Base-by-base conservation (phyloP, 768 basidiomycete genomes). In the Panellus pusillus region DNA sequence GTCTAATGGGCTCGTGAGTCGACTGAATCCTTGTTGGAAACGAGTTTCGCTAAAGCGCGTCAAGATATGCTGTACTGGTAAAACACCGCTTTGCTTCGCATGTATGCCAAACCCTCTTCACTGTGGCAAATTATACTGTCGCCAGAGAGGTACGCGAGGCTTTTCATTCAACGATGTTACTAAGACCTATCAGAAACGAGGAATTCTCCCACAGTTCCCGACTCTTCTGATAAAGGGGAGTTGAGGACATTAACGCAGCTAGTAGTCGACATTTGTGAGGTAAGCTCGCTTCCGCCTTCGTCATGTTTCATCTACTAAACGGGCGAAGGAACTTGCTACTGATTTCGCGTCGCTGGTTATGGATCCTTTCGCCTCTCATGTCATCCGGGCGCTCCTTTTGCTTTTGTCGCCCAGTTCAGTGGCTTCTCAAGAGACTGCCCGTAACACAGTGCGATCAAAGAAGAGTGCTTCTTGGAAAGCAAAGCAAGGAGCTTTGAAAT, bases 81-180 rank as follows among this genome's bases (percentile, higher is more conserved):
- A 83, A 78, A 64, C 89, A 98, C 64, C 82, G 94, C 27, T 98
- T 97, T 74, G 93, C 89, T 14, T 96, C 94, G 20, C 95, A 98
- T 81, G 95, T 97, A 7, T 89, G 89, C 62, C 93, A 98, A 68
- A 98, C 93, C 1, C 72, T 97, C 58, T 78, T 98, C 60, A 79
- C 78, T 2, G 81, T 91, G 19, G 81, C 83, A 6, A 64, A 63
- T 27, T 78, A 84, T 40, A 89, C 89, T 0, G 70, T 91, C 40
- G 73, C 79, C 20, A 76, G 90, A 66, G 91, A 92, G 79, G 89
- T 87, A 57, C 24, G 70, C 57, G 8, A 39, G n/a, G 54, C 37
- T 39, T 35, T 18, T 9, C 32, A 14, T 35, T 9, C 29, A 45
- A 32, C 29, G 13, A 15, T 41, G 18, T 42, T 15, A 19, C 47